phyloP scores from a whole-genome alignment of 441 rosid genomes.

The Theobroma grandiflorum region DNA sequence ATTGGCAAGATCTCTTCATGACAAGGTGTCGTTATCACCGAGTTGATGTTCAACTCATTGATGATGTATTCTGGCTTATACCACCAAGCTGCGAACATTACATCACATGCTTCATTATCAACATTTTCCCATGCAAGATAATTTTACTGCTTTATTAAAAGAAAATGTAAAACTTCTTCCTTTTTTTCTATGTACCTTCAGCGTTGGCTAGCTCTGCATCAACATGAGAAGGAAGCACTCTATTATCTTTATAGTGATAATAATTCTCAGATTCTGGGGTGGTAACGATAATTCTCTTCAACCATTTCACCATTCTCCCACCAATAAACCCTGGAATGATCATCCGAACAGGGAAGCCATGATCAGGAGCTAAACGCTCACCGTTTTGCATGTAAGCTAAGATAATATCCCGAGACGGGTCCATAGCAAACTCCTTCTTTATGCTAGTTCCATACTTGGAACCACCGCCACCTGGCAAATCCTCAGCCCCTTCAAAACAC shows the following conservation, averaged over 20 bases:
- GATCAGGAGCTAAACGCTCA: slow-evolving; percentile 75
- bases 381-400: slow-evolving; percentile 96
- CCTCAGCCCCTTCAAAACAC: slow-evolving; percentile 93
- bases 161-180: background rate
- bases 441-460: slow-evolving; percentile 91
- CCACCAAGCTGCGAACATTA: slow-evolving; percentile 77
- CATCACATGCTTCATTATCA: background rate
- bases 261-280: slow-evolving; percentile 72
- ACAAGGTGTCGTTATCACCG: slow-evolving; percentile 83
- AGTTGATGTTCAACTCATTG: slow-evolving; percentile 87
- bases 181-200: slow-evolving; percentile 56
- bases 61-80: slow-evolving; percentile 81
- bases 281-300: slow-evolving; percentile 76
- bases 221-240: slow-evolving; percentile 85
- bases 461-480: slow-evolving; percentile 92
- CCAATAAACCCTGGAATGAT: slow-evolving; percentile 89
- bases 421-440: slow-evolving; percentile 71
- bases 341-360: slow-evolving; percentile 85
- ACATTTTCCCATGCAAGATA: background rate
- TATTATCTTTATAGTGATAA: slow-evolving; percentile 80
- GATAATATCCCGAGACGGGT: slow-evolving; percentile 83
- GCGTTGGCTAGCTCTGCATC: slow-evolving; percentile 86
- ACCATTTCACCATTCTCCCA: slow-evolving; percentile 94
- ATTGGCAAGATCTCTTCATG: slow-evolving; percentile 83
- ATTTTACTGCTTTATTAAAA: background rate